phyloP scores from a whole-genome alignment of 148 eudicot genomes.

The Rhododendron mucronatum region DNA sequence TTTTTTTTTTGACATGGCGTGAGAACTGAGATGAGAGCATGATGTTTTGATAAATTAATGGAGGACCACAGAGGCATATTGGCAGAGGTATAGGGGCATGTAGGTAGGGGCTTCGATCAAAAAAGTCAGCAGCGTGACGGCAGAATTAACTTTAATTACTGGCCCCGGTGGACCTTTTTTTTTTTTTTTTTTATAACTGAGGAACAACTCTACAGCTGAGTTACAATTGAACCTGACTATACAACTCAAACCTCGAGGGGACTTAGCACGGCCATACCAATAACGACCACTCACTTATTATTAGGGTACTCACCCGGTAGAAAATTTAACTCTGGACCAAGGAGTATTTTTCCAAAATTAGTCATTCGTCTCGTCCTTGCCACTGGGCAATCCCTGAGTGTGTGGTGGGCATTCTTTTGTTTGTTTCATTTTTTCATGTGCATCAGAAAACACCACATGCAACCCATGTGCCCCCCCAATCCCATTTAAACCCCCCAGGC shows the following conservation, averaged over 20 bases:
- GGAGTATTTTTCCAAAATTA: fast-evolving
- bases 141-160: not conserved
- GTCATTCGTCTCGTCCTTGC: too few relatives aligned
- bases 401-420: not conserved
- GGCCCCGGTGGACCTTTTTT: too few relatives aligned
- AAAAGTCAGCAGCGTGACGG: not conserved
- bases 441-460: not conserved
- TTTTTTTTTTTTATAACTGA: too few relatives aligned
- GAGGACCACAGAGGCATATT: not conserved
- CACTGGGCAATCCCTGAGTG: too few relatives aligned
- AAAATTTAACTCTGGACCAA: fast-evolving
- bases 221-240: too few relatives aligned
- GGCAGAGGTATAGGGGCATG: not conserved
- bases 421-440: not conserved
- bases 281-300: too few relatives aligned
- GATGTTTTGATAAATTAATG: not conserved
- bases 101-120: not conserved
- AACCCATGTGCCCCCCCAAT: not conserved
- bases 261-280: too few relatives aligned
- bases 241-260: fast-evolving
- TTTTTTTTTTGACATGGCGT: too few relatives aligned
- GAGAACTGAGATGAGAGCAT: too few relatives aligned
- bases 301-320: too few relatives aligned
- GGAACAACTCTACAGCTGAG: fast-evolving
- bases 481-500: not conserved